Percentiles rank a stretch among this genome's conserved stretches.
phyloP scores from a whole-genome alignment of 768 basidiomycete genomes.

The Asterophora lycoperdoides region DNA sequence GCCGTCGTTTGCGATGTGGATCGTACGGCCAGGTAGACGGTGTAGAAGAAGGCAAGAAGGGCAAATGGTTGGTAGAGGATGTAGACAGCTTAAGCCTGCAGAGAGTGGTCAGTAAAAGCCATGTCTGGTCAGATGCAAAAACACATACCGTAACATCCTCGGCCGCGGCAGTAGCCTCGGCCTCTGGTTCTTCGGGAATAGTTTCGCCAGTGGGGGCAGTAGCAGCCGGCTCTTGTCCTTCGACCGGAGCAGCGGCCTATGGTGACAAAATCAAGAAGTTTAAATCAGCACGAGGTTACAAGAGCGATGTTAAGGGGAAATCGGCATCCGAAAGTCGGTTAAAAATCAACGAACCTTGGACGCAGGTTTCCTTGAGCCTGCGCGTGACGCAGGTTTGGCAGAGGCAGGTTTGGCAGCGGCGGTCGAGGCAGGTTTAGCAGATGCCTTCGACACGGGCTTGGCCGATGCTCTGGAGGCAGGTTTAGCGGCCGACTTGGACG shows the following conservation, averaged over 20 bases:
- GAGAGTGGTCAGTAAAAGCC: background rate
- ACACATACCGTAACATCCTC: constrained; percentile 2
- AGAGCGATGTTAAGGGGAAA: too few species aligned
- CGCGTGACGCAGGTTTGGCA: constrained; percentile 55
- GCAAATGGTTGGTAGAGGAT: background rate
- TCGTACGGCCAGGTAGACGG: constrained; percentile 8
- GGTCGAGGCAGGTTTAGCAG: constrained; percentile 41
- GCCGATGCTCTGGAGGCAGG: constrained; percentile 35
- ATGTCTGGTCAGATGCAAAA: background rate
- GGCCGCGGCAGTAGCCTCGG: too few species aligned
- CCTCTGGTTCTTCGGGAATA: constrained; percentile 49
- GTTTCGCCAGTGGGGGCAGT: constrained; percentile 37
- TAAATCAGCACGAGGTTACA: constrained; percentile 4
- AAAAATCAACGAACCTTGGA: constrained; percentile 48
- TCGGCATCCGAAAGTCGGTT: constrained; percentile 1
- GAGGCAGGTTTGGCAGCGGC: constrained; percentile 39
- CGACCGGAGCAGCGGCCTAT: constrained; percentile 28
- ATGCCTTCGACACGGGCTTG: constrained; percentile 40
- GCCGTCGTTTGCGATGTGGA: constrained; percentile 8
- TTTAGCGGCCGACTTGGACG: constrained; percentile 29
- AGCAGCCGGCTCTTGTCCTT: constrained; percentile 36
- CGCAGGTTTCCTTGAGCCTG: constrained; percentile 58
- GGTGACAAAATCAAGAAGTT: constrained; percentile 9
- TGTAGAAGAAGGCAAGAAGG: constrained; percentile 10
- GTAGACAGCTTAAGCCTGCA: constrained; percentile 5